A percentile compares a stretch with the other conserved stretches of the same genome.
Evolutionary conservation across 768 basidiomycete genomes (phyloP).

Genomic region (Thelephora aurantiotincta): DNA sequence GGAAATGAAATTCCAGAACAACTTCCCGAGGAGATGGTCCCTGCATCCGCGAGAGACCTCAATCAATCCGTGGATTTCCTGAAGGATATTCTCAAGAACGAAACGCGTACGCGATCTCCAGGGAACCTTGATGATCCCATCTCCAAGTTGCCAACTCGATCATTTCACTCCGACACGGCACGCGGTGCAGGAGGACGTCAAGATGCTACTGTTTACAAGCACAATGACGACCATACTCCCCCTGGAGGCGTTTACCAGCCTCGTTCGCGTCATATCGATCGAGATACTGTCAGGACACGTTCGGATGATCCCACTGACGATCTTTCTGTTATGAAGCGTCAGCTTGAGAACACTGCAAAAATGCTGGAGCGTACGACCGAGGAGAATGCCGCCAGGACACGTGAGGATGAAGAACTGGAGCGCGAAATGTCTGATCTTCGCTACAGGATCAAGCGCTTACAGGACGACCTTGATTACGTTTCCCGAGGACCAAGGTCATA

Average conservation of each 20-base stretch:
- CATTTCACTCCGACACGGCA: conserved; percentile 44
- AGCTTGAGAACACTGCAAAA: conserved; percentile 63
- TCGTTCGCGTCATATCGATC: conserved; percentile 71
- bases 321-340: conserved; percentile 75
- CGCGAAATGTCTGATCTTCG: conserved; percentile 78
- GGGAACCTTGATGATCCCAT: conserved; percentile 34
- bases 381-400: conserved; percentile 44
- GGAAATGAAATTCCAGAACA: conserved; percentile 81
- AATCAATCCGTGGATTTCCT: conserved; percentile 82
- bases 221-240: conserved; percentile 47
- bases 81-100: conserved; percentile 77
- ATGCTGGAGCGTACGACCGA: conserved; percentile 65
- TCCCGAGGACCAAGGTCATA: conserved; percentile 57
- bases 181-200: conserved; percentile 45
- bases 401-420: conserved; percentile 84
- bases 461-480: conserved; percentile 85
- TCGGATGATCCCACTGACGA: conserved; percentile 48
- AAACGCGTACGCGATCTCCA: conserved; percentile 62
- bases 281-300: conserved; percentile 68
- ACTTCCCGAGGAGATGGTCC: conserved; percentile 81
- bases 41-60: conserved; percentile 83
- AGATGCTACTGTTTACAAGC: conserved; percentile 90
- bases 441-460: conserved; percentile 72
- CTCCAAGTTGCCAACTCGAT: conserved; percentile 55
- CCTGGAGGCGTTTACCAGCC: conserved; percentile 65